Evolutionary conservation across 2,329 filamentous ascomycete species (phyloP), one percentile per base, ranked within the genome.

Genomic region (Microdochium nivale): DNA sequence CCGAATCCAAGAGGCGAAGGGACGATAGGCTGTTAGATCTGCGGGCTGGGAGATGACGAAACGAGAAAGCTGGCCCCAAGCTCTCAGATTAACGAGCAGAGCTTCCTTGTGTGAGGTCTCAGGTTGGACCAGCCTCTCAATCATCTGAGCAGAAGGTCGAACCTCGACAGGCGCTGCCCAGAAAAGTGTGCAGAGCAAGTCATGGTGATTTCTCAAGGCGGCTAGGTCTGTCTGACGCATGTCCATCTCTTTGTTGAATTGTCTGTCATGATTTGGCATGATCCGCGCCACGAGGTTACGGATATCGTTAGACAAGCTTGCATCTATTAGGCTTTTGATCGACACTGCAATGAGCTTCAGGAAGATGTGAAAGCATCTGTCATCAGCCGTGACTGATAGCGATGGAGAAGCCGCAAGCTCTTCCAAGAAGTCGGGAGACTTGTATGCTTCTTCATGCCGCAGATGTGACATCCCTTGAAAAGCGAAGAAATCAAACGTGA

Each of bases 401-500:
- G 69, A 74, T 1, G 78, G 75, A 2, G 60, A 63, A 9, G 57
- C 59, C 25, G 65, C 69, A 2, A 87, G 73, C 19, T 79, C 68
- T 48, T 84, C 80, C 0, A 87, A 67, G 50, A 87, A 87, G 2
- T 65, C 68, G 0, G 83, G 81, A 3, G 83, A 86, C 51, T 71
- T 71, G 57, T 79, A 79, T 1, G 76, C 78, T 59, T 84, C 79
- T 60, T 87, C 84, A 53, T 86, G 85, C 35, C 80, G 77, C 43
- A 87, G 62, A 62, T 87, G 79, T 2, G 76, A 75, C 11, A 87
- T 72, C 47, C 79, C 75, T 55, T 82, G 79, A 2, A 77, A 76
- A 10, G 81, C 82, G 57, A 86, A 87, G 60, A 86, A 86, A 63
- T 87, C 83, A 55, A 86, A 87, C 2, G 87, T 76, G 1, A 76